Conservation (phyloP, 2,329 filamentous ascomycete genomes). For the Dichotomopilus funicola region DNA sequence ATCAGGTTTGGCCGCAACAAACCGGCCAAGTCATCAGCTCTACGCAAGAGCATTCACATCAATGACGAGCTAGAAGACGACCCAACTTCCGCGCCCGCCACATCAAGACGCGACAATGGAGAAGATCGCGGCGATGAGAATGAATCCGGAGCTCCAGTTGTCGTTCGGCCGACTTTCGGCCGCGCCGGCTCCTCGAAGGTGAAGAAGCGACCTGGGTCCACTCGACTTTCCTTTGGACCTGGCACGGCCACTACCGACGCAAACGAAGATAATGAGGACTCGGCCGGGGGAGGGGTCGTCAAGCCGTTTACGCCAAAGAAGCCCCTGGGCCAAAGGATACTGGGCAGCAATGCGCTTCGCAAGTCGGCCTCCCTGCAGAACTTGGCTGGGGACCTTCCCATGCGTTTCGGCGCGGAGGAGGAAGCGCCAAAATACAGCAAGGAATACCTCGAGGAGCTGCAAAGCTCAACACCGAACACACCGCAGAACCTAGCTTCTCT, state of each 20-base stretch:
- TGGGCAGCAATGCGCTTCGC: constrained; percentile 36
- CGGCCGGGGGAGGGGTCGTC: not conserved
- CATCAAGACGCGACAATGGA: constrained; percentile 24
- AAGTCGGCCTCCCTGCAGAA: constrained; percentile 37
- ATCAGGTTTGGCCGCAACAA: constrained; percentile 48
- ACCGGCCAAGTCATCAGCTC: constrained; percentile 50
- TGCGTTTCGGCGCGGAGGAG: constrained; percentile 52
- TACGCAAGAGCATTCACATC: constrained; percentile 50
- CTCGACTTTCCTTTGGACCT: constrained; percentile 71
- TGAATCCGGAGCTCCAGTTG: constrained; percentile 41
- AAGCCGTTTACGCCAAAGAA: constrained; percentile 48
- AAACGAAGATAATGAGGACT: constrained; percentile 32
- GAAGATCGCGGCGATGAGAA: constrained; percentile 30
- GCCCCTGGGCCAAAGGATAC: constrained; percentile 28
- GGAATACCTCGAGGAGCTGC: constrained; percentile 79
- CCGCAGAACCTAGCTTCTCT: constrained; percentile 55
- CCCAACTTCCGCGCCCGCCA: constrained; percentile 11
- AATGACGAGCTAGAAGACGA: constrained; percentile 22
- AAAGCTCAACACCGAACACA: constrained; percentile 76
- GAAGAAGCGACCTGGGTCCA: constrained; percentile 60
- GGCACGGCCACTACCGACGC: constrained; percentile 47
- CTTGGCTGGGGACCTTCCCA: constrained; percentile 47
- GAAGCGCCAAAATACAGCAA: constrained; percentile 76
- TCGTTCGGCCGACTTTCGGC: constrained; percentile 42
- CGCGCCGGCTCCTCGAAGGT: constrained; percentile 47